These are phyloP conservation scores for Phialophora macrospora DNA, from an alignment of 2,329 filamentous ascomycete species.

Conservation along the genomic window DNA sequence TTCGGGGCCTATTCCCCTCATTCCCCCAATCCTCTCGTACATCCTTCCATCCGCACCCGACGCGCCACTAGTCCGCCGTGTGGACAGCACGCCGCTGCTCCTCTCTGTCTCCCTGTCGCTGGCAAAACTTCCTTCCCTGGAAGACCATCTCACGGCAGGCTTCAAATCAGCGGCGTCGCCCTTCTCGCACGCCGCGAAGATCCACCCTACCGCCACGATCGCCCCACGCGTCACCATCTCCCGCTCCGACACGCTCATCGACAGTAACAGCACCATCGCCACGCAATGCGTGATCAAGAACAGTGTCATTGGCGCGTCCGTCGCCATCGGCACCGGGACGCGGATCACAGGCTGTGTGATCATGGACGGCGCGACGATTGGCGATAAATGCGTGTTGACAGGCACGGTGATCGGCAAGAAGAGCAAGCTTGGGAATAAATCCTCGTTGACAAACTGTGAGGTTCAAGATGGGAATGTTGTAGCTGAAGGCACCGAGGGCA, in stretches of 20 bases:
- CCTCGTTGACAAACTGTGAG: conserved; percentile 83
- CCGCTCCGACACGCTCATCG: conserved; percentile 79
- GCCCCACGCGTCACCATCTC: conserved; percentile 82
- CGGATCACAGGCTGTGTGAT: conserved; percentile 84
- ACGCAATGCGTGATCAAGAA: conserved; percentile 93
- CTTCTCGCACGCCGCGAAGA: conserved; percentile 77
- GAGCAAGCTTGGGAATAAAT: conserved; percentile 80
- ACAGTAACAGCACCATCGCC: conserved; percentile 85
- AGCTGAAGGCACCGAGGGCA: conserved; percentile 71
- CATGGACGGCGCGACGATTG: conserved; percentile 89
- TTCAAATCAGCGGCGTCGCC: conserved; percentile 65
- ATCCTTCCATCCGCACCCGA: conserved; percentile 64
- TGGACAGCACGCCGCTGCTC: conserved; percentile 83
- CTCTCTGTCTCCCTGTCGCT: conserved; percentile 81
- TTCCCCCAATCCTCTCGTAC: conserved; percentile 39
- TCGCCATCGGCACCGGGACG: conserved; percentile 82
- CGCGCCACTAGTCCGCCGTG: conserved; percentile 76
- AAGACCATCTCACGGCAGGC: conserved; percentile 59
- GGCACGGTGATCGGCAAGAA: conserved; percentile 84
- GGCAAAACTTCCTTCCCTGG: conserved; percentile 74
- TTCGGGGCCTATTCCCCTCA: conserved; percentile 29
- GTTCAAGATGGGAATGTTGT: conserved; percentile 84
- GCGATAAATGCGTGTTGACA: conserved; percentile 80
- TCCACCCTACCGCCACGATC: conserved; percentile 81
- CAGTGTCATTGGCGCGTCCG: conserved; percentile 83